Conservation (phyloP, 2,329 filamentous ascomycete species). For the Cytospora schulzeri region DNA sequence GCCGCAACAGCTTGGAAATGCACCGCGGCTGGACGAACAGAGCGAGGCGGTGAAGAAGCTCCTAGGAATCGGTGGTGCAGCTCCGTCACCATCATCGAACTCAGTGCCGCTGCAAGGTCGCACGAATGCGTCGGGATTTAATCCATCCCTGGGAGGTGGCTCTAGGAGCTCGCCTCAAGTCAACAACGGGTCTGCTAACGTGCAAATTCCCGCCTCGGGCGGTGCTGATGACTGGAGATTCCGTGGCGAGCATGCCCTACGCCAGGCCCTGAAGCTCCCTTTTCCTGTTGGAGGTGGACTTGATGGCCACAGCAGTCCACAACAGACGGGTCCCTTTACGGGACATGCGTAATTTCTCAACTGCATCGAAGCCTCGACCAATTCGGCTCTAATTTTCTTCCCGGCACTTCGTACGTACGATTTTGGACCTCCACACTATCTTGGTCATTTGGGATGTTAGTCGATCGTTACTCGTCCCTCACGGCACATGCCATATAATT, state of each 20-base stretch:
- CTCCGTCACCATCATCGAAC: background rate
- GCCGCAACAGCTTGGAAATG: constrained; percentile 12
- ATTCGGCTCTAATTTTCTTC: constrained; percentile 1
- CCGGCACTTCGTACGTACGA: constrained; percentile 8
- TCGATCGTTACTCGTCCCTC: constrained; percentile 19
- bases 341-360: constrained; percentile 19
- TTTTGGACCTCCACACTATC: constrained; percentile 5
- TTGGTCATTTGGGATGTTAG: constrained; percentile 8
- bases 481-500: constrained; percentile 20
- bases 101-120: constrained; percentile 2
- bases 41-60: constrained; percentile 25
- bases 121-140: background rate
- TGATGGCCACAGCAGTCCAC: constrained; percentile 22
- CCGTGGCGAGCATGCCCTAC: constrained; percentile 25
- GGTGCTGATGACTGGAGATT: constrained; percentile 20
- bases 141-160: constrained; percentile 1
- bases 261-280: constrained; percentile 24
- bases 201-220: background rate
- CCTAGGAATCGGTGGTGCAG: constrained; percentile 10
- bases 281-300: constrained; percentile 20
- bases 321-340: constrained; percentile 13
- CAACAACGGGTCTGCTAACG: constrained; percentile 3
- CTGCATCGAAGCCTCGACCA: background rate
- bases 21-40: constrained; percentile 18
- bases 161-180: constrained; percentile 17